These are phyloP conservation scores for Wickerhamomyces bisporus DNA, from an alignment of 805 yeast genomes.

Conservation along the genomic window DNA sequence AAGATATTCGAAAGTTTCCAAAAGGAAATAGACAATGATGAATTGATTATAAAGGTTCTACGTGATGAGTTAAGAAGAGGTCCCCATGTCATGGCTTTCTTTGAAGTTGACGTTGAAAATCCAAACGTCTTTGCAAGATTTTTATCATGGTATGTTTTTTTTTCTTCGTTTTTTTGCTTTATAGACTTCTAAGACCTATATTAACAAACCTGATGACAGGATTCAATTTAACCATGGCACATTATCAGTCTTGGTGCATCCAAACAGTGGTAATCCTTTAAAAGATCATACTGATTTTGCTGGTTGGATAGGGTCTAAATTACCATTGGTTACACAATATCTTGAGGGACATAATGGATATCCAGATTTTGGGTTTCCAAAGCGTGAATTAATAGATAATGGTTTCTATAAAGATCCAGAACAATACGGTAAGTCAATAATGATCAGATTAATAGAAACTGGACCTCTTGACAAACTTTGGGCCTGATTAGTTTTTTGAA, in stretches of 20 bases:
- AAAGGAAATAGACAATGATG: conserved; percentile 28
- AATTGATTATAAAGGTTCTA: conserved; percentile 8
- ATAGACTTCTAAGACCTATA: not conserved
- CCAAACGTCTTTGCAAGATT: conserved; percentile 37
- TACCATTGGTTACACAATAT: conserved; percentile 14
- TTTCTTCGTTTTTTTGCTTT: not conserved
- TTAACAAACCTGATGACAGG: conserved; percentile 1
- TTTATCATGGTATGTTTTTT: conserved; percentile 31
- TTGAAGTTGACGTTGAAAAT: conserved; percentile 43
- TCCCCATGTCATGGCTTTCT: conserved; percentile 51
- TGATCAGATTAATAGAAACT: conserved; percentile 10
- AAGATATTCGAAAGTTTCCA: conserved; percentile 35
- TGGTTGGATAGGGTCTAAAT: conserved; percentile 45
- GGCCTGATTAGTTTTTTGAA: no score
- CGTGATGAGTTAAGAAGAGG: conserved; percentile 8
- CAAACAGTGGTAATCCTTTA: conserved; percentile 34
- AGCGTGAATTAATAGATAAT: conserved; percentile 5
- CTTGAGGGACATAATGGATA: conserved; percentile 3
- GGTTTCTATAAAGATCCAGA: conserved; percentile 11
- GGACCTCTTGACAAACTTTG: conserved; percentile 7
- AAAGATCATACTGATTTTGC: conserved; percentile 46
- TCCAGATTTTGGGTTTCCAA: conserved; percentile 12
- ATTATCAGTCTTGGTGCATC: conserved; percentile 49
- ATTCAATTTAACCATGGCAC: conserved; percentile 45
- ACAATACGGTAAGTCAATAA: conserved; percentile 6